Conservation (phyloP, 208 protist genomes). For the Leishmania guyanensis region DNA sequence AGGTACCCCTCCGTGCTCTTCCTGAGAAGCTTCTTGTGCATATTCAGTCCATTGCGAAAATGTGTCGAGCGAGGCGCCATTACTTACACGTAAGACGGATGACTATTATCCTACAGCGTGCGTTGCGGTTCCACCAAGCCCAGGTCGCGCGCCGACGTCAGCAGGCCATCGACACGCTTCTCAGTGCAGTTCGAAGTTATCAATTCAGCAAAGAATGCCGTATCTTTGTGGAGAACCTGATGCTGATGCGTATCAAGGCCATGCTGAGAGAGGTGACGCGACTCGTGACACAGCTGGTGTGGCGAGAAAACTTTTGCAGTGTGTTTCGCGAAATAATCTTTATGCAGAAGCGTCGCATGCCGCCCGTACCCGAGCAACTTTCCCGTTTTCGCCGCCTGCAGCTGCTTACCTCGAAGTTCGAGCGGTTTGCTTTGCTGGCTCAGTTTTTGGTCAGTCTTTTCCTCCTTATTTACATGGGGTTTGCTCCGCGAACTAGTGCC, state of each 20-base stretch:
- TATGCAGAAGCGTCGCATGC: constrained; percentile 19
- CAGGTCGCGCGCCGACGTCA: not conserved
- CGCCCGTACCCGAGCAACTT: constrained; percentile 3
- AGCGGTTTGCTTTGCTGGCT: constrained; percentile 39
- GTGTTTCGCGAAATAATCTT: constrained; percentile 61
- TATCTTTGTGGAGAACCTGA: constrained; percentile 19
- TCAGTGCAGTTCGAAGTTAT: constrained; percentile 14
- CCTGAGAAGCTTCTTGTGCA: constrained; percentile 19
- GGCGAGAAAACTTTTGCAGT: constrained; percentile 82
- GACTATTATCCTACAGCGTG: constrained; percentile 9
- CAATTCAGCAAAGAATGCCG: not conserved
- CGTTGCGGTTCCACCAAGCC: constrained; percentile 17
- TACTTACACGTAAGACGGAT: not conserved
- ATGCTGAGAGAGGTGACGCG: constrained; percentile 38
- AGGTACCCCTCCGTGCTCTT: constrained; percentile 2
- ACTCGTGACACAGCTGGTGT: constrained; percentile 65
- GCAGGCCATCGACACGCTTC: constrained; percentile 18
- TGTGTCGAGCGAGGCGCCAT: constrained; percentile 8
- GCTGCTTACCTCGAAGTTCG: constrained; percentile 9
- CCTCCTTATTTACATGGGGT: constrained; percentile 69
- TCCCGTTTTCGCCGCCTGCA: constrained; percentile 27
- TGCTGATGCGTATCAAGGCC: constrained; percentile 18
- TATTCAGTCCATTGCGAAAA: constrained; percentile 16
- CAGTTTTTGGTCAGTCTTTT: constrained; percentile 56
- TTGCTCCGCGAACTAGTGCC: constrained; percentile 29